Evolutionary conservation across 225 moss, liverwort and hornwort genomes (phyloP).

Genomic region (Sphagnum tenellum): DNA sequence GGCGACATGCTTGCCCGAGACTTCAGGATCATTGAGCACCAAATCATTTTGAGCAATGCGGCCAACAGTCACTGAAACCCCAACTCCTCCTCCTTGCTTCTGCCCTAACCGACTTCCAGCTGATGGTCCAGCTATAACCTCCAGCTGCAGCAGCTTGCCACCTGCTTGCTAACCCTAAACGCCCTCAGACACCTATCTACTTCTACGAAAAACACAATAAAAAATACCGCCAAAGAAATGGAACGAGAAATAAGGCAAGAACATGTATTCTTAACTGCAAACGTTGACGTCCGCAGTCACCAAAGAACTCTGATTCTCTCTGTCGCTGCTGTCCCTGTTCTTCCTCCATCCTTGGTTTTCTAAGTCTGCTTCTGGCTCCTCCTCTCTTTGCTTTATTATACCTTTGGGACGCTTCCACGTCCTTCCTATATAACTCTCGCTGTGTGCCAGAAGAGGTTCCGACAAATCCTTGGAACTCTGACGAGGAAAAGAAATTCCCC

Average conservation of each 20-base stretch:
- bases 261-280: neutral
- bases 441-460: slow-evolving; percentile 32
- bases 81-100: slow-evolving; percentile 29
- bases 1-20: slow-evolving; percentile 82
- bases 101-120: slow-evolving; percentile 60
- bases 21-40: slow-evolving; percentile 75
- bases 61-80: slow-evolving; percentile 51
- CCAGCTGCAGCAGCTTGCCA: slow-evolving; percentile 68
- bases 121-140: slow-evolving; percentile 77
- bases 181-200: too few relatives aligned
- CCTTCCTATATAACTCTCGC: slow-evolving; percentile 17
- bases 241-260: neutral
- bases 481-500: neutral
- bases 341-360: slow-evolving; percentile 13
- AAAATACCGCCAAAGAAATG: neutral
- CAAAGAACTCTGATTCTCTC: slow-evolving; percentile 11
- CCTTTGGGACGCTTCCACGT: slow-evolving; percentile 41
- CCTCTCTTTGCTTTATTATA: neutral
- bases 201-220: too few relatives aligned
- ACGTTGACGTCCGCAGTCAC: slow-evolving; percentile 13
- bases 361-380: slow-evolving; percentile 22
- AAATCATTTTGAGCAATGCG: slow-evolving; percentile 77
- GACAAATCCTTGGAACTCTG: slow-evolving; percentile 32
- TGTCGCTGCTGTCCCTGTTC: slow-evolving; percentile 5
- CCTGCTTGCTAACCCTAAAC: neutral